phyloP scores from a whole-genome alignment of 208 protist genomes.

The Naegleria lovaniensis region DNA sequence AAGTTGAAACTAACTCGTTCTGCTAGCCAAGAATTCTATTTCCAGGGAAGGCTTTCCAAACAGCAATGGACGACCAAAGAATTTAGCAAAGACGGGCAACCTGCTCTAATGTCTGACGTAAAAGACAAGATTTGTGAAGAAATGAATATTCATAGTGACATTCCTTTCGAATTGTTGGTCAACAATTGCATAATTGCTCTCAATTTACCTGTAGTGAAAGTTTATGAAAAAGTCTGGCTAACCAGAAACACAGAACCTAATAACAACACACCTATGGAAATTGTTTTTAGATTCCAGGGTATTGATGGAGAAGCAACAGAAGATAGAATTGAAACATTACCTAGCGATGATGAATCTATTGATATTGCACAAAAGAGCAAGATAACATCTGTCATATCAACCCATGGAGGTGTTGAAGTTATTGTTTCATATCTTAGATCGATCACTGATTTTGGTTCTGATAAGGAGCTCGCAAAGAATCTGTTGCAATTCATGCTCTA shows the following conservation, averaged over 20 bases:
- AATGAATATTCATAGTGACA: conserved; percentile 65
- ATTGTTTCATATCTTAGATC: conserved; percentile 37
- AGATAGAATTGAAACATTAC: conserved; percentile 57
- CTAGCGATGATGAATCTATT: conserved; percentile 35
- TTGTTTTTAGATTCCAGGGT: conserved; percentile 71
- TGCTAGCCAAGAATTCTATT: background rate
- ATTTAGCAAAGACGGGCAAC: conserved; percentile 12
- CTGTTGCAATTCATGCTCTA: conserved; percentile 40
- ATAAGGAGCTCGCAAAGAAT: conserved; percentile 39
- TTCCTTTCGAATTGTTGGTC: conserved; percentile 73
- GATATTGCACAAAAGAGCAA: conserved; percentile 51
- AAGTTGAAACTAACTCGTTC: background rate
- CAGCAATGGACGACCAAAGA: background rate
- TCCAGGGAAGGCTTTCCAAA: background rate
- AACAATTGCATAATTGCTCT: conserved; percentile 65
- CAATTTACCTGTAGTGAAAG: conserved; percentile 55
- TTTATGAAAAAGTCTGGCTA: conserved; percentile 73
- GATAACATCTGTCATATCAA: conserved; percentile 48
- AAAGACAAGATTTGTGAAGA: conserved; percentile 70
- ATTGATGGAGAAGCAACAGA: conserved; percentile 81
- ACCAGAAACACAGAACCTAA: background rate
- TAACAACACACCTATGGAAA: conserved; percentile 54
- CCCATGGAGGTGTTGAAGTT: conserved; percentile 44
- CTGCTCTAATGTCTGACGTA: conserved; percentile 60
- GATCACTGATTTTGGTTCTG: conserved; percentile 36